A percentile compares a stretch with the other conserved stretches of the same genome.
Evolutionary conservation across 306 rosid genomes (phyloP).

Genomic region (Pterocarpus macrocarpus): DNA sequence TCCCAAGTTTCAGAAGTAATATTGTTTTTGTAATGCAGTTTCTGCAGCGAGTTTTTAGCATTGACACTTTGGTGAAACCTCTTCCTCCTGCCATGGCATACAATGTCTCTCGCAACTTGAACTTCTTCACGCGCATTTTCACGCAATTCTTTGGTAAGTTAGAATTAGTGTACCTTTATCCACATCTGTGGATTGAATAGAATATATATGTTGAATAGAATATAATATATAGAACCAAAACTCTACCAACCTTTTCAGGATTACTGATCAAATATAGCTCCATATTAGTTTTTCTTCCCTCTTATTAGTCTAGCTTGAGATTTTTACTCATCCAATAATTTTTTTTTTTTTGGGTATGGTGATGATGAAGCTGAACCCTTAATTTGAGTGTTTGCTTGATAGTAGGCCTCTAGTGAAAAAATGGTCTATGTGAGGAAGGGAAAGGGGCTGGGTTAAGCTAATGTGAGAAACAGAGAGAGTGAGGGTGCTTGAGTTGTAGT

Average conservation of each 20-base stretch:
- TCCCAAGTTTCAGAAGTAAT: constrained; percentile 26
- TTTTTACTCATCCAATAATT: not conserved
- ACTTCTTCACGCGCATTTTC: constrained; percentile 96
- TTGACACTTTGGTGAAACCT: constrained; percentile 93
- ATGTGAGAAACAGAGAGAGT: not conserved
- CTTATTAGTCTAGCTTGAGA: not conserved
- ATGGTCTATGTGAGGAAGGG: not conserved
- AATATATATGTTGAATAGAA: constrained; percentile 24
- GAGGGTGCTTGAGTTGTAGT: not conserved
- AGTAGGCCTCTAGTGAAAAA: not conserved
- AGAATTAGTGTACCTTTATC: constrained; percentile 33
- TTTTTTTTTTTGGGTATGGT: too few species aligned
- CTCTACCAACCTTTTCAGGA: constrained; percentile 25
- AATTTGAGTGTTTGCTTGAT: not conserved
- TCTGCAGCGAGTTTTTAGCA: constrained; percentile 88
- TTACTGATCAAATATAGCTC: not conserved
- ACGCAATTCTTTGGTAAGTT: constrained; percentile 93
- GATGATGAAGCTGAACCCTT: too few species aligned
- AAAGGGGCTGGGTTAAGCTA: not conserved
- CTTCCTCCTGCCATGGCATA: constrained; percentile 88
- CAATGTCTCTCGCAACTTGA: constrained; percentile 90
- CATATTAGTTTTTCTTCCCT: not conserved
- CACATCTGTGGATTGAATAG: constrained; percentile 25
- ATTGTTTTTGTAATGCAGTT: constrained; percentile 65
- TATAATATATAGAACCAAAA: constrained; percentile 23